Evolutionary conservation across 2,329 filamentous ascomycete genomes (phyloP).

Genomic region (Ophiostoma sp.): DNA sequence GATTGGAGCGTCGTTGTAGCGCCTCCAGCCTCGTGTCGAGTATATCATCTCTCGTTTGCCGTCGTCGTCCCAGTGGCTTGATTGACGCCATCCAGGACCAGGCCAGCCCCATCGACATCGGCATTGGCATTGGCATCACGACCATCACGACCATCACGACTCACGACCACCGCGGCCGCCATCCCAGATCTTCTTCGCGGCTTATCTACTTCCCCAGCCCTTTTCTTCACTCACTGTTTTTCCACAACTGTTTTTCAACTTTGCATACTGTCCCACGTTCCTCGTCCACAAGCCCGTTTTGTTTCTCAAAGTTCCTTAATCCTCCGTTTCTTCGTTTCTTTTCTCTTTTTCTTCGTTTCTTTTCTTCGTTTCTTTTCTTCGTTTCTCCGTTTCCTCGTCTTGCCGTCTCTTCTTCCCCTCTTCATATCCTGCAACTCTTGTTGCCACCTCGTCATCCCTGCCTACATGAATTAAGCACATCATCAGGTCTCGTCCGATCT

Average conservation of each 20-base stretch:
- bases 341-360: background rate
- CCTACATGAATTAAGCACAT: background rate
- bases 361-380: background rate
- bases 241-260: background rate
- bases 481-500: background rate
- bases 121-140: background rate
- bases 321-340: background rate
- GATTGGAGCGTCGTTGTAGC: background rate
- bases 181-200: background rate
- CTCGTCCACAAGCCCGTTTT: background rate
- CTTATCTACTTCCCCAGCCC: background rate
- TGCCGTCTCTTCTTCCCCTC: background rate
- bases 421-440: background rate
- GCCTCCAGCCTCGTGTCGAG: constrained; percentile 1
- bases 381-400: background rate
- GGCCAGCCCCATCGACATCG: background rate
- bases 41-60: background rate
- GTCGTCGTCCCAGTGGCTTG: background rate
- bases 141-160: background rate
- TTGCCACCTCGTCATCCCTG: background rate
- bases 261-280: constrained; percentile 4
- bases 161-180: background rate
- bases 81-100: background rate
- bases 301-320: background rate
- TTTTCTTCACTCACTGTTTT: background rate